Evolutionary conservation across 495 filamentous ascomycete genomes (phyloP).

Genomic region (Penicillium goetzii): DNA sequence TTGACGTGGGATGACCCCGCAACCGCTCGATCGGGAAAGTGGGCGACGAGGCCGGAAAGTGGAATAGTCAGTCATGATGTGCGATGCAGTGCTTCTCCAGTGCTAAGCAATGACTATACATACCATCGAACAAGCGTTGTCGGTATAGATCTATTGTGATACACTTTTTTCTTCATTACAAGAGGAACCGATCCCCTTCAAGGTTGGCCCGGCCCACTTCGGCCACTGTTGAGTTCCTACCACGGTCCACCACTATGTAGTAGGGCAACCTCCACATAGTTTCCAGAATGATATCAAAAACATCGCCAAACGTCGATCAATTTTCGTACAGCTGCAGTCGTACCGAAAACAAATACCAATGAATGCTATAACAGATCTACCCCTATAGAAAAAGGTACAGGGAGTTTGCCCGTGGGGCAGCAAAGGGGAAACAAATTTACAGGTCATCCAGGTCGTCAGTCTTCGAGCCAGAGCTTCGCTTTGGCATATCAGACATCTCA

Average conservation of each 20-base stretch:
- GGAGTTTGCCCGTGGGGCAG: slow-evolving; percentile 56
- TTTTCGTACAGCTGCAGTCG: slow-evolving; percentile 2
- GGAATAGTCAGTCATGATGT: not conserved
- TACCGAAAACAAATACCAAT: slow-evolving; percentile 14
- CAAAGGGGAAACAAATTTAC: slow-evolving; percentile 36
- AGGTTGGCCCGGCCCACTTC: no score
- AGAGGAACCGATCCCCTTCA: no score
- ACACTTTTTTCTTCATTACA: no score
- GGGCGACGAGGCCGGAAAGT: slow-evolving; percentile 4
- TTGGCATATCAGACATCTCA: slow-evolving; percentile 51
- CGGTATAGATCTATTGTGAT: not conserved
- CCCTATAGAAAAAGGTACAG: slow-evolving; percentile 19
- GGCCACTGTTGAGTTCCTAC: no score
- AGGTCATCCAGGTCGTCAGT: slow-evolving; percentile 47
- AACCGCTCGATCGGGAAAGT: slow-evolving; percentile 2
- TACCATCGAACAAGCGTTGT: not conserved
- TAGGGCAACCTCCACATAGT: not conserved
- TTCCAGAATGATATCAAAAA: not conserved
- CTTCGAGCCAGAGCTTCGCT: slow-evolving; percentile 34
- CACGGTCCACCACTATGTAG: not conserved
- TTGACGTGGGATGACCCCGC: slow-evolving; percentile 10
- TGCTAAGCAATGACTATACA: not conserved
- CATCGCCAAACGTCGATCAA: slow-evolving; percentile 6
- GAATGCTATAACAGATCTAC: slow-evolving; percentile 25
- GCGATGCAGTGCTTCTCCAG: not conserved